phyloP scores from a whole-genome alignment of 495 filamentous ascomycete genomes.

The Cryomyces antarcticus region DNA sequence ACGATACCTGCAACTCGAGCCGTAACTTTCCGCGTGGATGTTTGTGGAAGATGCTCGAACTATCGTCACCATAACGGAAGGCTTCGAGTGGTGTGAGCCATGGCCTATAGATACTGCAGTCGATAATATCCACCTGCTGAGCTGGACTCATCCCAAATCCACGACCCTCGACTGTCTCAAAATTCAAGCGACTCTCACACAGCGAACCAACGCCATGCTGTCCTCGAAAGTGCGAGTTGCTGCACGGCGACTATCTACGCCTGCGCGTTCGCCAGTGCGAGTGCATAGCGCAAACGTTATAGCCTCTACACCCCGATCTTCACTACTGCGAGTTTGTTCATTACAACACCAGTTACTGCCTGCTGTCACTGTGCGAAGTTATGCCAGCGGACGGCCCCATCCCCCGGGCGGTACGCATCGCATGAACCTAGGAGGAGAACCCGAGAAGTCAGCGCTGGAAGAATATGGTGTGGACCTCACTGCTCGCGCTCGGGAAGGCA shows the following conservation, averaged over 20 bases:
- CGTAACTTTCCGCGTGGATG: too few species aligned
- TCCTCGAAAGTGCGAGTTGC: slow-evolving; percentile 10
- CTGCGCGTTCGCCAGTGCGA: neutral
- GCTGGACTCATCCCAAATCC: too few species aligned
- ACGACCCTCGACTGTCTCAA: too few species aligned
- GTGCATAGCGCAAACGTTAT: neutral
- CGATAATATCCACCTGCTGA: too few species aligned
- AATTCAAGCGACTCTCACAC: neutral
- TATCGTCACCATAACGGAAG: too few species aligned
- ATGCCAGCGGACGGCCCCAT: slow-evolving; percentile 62
- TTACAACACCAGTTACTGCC: slow-evolving; percentile 7
- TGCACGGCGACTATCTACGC: slow-evolving; percentile 5
- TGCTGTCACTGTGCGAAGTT: slow-evolving; percentile 27
- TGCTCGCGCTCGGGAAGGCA: slow-evolving; percentile 64
- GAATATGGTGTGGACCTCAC: slow-evolving; percentile 85
- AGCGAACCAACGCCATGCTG: slow-evolving; percentile 7
- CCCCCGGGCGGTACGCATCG: slow-evolving; percentile 82
- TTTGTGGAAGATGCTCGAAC: too few species aligned
- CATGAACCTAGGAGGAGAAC: slow-evolving; percentile 67
- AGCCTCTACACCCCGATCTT: neutral
- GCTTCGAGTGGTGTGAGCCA: too few species aligned
- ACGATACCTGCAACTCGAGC: too few species aligned
- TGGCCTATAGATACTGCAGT: too few species aligned
- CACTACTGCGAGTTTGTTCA: neutral
- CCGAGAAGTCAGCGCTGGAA: slow-evolving; percentile 71